Evolutionary conservation across 1,284 basidiomycete species (phyloP), one percentile per base, ranked within the genome.

Genomic region (Neotropicomus parvogracilis): DNA sequence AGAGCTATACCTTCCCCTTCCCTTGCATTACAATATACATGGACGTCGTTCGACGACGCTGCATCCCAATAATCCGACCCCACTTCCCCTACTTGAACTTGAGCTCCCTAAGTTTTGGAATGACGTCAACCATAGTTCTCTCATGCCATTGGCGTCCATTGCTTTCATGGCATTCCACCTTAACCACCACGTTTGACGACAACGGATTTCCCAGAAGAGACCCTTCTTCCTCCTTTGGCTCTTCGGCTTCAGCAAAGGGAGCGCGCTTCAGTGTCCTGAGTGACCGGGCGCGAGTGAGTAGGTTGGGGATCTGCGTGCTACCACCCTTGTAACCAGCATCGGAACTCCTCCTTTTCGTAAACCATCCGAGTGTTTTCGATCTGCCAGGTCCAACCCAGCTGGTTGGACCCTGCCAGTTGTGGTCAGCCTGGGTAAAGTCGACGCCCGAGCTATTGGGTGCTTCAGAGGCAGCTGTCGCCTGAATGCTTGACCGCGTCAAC

Each of bases 61-160:
- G 6, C 20, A 20, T 46, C 20, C n/a, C 14, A 31, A 52, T 13
- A n/a, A 32, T 13, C 14, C 26, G 7, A 20, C 11, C 13, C 36
- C 24, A n/a, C 5, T 37, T 17, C 17, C 14, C 36, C 40, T 55
- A 58, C 45, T 45, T 54, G 11, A 32, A n/a, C 43, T 34, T 66
- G 32, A 65, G 57, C 16, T 48, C 46, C 47, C 63, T 63, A 26
- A 65, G 19, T 32, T 47, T 49, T 17, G 62, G 64, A 8, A 69
- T 63, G 17, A 68, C 55, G 16, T 69, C 66, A 2, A 24, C 37
- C 44, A 64, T 19, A 16, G 46, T 42, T 31, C 42, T 58, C 43
- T 66, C 62, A 20, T 60, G 37, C 62, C 63, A 65, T 16, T 60
- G 37, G 60, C 63, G 64, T 16, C 38, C 41, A 5, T 50, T 39